Percentiles rank a stretch among this genome's conserved stretches.
Evolutionary conservation across 1,284 basidiomycete genomes (phyloP).

Genomic region (Trametes sp.): DNA sequence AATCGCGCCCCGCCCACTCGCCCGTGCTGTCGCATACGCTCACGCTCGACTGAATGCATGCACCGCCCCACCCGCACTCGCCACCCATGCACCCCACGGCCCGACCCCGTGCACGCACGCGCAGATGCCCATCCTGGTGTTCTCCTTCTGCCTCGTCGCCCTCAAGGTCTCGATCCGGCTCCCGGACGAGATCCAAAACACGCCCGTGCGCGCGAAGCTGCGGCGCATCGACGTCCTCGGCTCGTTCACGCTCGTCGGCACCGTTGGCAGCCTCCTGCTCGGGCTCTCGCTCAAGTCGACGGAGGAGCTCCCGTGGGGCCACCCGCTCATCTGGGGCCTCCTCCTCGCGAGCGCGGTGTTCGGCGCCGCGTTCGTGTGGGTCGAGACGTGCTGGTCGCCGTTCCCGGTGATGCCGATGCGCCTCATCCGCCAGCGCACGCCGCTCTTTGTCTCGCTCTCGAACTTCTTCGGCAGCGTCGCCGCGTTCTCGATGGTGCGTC

Average conservation of each 20-base stretch:
- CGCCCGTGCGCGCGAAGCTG: slow-evolving; percentile 68
- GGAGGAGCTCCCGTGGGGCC: slow-evolving; percentile 81
- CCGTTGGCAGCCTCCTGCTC: slow-evolving; percentile 78
- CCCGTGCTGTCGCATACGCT: neutral
- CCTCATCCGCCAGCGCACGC: slow-evolving; percentile 77
- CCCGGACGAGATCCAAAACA: slow-evolving; percentile 65
- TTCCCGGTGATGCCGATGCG: slow-evolving; percentile 89
- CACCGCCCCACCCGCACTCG: no score
- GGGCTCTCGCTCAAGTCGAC: slow-evolving; percentile 84
- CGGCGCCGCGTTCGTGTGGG: slow-evolving; percentile 67
- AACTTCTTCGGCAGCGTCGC: slow-evolving; percentile 82
- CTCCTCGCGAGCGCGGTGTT: slow-evolving; percentile 64
- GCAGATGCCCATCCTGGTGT: slow-evolving; percentile 77
- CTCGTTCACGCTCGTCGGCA: slow-evolving; percentile 77
- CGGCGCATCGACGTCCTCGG: slow-evolving; percentile 85
- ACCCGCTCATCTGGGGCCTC: slow-evolving; percentile 73
- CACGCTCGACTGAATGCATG: neutral
- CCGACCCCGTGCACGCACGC: slow-evolving; percentile 3
- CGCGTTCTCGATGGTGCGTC: slow-evolving; percentile 79
- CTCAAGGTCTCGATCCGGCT: slow-evolving; percentile 78
- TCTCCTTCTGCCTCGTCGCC: slow-evolving; percentile 73
- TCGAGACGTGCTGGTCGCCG: slow-evolving; percentile 76
- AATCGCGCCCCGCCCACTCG: slow-evolving; percentile 18
- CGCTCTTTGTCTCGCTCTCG: slow-evolving; percentile 79
- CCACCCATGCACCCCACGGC: neutral